A percentile compares a stretch with the other conserved stretches of the same genome.
These are phyloP conservation scores for Cyclanthera cordifolia DNA, from an alignment of 306 rosid genomes.

Conservation along the genomic window DNA sequence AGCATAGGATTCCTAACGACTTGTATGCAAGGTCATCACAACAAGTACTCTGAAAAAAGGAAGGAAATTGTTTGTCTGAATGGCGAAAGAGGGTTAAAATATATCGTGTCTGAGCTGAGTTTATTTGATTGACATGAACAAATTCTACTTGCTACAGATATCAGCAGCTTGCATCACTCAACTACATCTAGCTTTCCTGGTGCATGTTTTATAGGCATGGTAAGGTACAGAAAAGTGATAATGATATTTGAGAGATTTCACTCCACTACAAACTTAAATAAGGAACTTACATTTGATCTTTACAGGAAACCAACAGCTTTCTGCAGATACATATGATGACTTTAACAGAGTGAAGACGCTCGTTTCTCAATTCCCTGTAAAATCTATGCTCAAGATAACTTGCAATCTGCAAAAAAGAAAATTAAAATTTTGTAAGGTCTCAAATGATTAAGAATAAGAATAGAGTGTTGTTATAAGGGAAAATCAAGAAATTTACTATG, in stretches of 20 bases:
- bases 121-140: not conserved
- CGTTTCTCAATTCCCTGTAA: slow-evolving; percentile 63
- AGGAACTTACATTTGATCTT: slow-evolving; percentile 67
- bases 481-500: not conserved
- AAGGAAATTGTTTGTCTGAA: not conserved
- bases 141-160: not conserved
- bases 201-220: not conserved
- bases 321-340: slow-evolving; percentile 63
- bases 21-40: not conserved
- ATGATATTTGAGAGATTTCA: not conserved
- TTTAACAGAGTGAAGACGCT: slow-evolving; percentile 55
- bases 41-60: not conserved
- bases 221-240: not conserved
- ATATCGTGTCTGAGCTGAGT: not conserved
- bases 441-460: not conserved
- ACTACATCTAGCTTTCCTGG: not conserved
- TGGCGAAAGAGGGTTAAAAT: not conserved
- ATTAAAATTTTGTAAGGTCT: not conserved
- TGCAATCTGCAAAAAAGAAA: slow-evolving; percentile 46
- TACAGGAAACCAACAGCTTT: slow-evolving; percentile 60
- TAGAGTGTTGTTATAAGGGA: not conserved
- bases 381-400: slow-evolving; percentile 69
- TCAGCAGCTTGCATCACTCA: not conserved
- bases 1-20: not conserved
- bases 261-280: slow-evolving; percentile 9